These are phyloP conservation scores for Passalora sequoiae DNA, from an alignment of 2,329 filamentous ascomycete species.

Conservation along the genomic window DNA sequence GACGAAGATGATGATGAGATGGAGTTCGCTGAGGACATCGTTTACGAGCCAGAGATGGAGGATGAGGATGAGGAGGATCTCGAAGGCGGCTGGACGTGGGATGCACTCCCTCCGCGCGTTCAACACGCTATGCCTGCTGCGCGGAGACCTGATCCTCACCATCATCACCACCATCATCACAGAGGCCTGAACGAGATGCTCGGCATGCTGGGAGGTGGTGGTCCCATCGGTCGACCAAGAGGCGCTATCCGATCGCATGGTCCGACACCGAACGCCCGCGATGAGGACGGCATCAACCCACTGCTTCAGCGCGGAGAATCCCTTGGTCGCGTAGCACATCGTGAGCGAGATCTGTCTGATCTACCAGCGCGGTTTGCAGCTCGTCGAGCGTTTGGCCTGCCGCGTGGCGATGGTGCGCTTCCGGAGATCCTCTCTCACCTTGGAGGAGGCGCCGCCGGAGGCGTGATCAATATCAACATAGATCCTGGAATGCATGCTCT, in stretches of 20 bases:
- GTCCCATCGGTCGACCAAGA: constrained; percentile 16
- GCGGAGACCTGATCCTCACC: constrained; percentile 21
- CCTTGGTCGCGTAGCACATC: constrained; percentile 7
- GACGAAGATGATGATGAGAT: constrained; percentile 58
- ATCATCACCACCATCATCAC: constrained; percentile 25
- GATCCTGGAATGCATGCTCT: constrained; percentile 20
- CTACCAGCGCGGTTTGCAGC: constrained; percentile 12
- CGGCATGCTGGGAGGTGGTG: constrained; percentile 24
- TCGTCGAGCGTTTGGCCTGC: constrained; percentile 21
- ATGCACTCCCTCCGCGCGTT: constrained; percentile 20
- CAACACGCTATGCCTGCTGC: no score
- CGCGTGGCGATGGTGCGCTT: constrained; percentile 20
- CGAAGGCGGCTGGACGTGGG: constrained; percentile 26
- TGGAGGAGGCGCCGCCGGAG: constrained; percentile 15
- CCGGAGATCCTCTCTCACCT: constrained; percentile 26
- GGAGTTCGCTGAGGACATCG: constrained; percentile 63
- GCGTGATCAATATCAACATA: constrained; percentile 25
- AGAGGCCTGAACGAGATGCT: constrained; percentile 27
- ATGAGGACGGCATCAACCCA: constrained; percentile 82
- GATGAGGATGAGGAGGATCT: constrained; percentile 31
- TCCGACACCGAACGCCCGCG: constrained; percentile 40
- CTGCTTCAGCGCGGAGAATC: constrained; percentile 56
- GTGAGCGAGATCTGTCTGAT: constrained; percentile 6
- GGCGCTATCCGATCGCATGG: constrained; percentile 17
- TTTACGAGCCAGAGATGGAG: constrained; percentile 48